These are phyloP conservation scores for Candida vartiovaarae DNA, from an alignment of 805 yeast genomes.

Conservation along the genomic window DNA sequence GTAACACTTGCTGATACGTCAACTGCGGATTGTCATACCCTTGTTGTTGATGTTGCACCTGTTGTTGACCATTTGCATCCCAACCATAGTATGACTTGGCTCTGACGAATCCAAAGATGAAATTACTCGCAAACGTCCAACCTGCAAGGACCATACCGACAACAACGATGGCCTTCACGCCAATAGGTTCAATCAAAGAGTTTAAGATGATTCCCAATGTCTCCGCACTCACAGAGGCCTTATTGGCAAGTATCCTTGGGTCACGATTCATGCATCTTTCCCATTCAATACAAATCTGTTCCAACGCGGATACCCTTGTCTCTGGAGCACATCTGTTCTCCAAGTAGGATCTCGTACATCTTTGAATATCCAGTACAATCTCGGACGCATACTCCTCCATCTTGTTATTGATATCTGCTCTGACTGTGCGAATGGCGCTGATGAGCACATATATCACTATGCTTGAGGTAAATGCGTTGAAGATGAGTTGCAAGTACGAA, in stretches of 20 bases:
- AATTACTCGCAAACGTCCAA: slow-evolving; percentile 54
- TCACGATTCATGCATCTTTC: slow-evolving; percentile 58
- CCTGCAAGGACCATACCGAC: slow-evolving; percentile 31
- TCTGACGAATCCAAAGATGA: slow-evolving; percentile 58
- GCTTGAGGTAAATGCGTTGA: slow-evolving; percentile 41
- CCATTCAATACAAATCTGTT: slow-evolving; percentile 53
- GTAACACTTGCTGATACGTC: neutral
- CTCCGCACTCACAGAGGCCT: slow-evolving; percentile 53
- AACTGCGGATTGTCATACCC: neutral
- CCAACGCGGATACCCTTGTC: slow-evolving; percentile 51
- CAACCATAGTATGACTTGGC: slow-evolving; percentile 39
- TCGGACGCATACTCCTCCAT: slow-evolving; percentile 41
- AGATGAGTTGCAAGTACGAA: slow-evolving; percentile 51
- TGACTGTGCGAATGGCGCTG: slow-evolving; percentile 40
- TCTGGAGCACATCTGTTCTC: slow-evolving; percentile 54
- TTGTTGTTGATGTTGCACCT: slow-evolving; percentile 4
- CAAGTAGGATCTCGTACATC: slow-evolving; percentile 44
- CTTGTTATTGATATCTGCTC: slow-evolving; percentile 45
- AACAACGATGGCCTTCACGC: slow-evolving; percentile 48
- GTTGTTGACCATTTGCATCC: slow-evolving; percentile 7
- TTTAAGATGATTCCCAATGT: slow-evolving; percentile 56
- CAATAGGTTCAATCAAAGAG: slow-evolving; percentile 61
- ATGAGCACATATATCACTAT: slow-evolving; percentile 39
- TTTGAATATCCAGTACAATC: slow-evolving; percentile 42
- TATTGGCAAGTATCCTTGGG: slow-evolving; percentile 34